phyloP scores from a whole-genome alignment of 2,329 filamentous ascomycete species.

The Knufia fluminis region DNA sequence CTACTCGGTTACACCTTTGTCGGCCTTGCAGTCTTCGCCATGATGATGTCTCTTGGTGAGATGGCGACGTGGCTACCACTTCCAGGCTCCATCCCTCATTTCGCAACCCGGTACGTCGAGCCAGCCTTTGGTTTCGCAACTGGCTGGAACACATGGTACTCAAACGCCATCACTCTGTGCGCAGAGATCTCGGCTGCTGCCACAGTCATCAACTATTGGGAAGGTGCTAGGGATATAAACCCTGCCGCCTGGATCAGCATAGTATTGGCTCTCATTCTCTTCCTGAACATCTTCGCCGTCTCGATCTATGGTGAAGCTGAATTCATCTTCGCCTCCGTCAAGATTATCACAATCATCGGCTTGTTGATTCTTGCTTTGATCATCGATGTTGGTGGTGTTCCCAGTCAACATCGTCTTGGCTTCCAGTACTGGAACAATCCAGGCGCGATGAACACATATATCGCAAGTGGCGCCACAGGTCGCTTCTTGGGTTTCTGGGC shows the following conservation, averaged over 20 bases:
- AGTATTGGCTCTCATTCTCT: constrained; percentile 28
- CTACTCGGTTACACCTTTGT: constrained; percentile 32
- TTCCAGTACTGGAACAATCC: constrained; percentile 49
- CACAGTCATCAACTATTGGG: constrained; percentile 56
- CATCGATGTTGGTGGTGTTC: constrained; percentile 40
- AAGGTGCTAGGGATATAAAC: constrained; percentile 29
- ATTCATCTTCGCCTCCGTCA: constrained; percentile 43
- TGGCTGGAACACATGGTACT: constrained; percentile 42
- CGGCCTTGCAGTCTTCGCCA: constrained; percentile 18
- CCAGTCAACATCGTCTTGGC: constrained; percentile 44
- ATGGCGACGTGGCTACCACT: constrained; percentile 36
- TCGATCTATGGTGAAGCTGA: constrained; percentile 30
- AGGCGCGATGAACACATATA: constrained; percentile 22
- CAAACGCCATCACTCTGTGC: constrained; percentile 31
- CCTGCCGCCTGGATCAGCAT: constrained; percentile 24
- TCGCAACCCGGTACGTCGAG: constrained; percentile 33
- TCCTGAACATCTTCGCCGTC: constrained; percentile 61
- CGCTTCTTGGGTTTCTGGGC: constrained; percentile 47
- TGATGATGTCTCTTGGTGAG: constrained; percentile 34
- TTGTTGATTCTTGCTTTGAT: constrained; percentile 44
- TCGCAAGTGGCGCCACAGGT: constrained; percentile 28
- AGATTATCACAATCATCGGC: constrained; percentile 42
- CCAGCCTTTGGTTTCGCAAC: constrained; percentile 37
- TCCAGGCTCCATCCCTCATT: constrained; percentile 33
- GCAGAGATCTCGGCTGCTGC: constrained; percentile 57